Base-by-base conservation (phyloP, 2,329 filamentous ascomycete genomes). In the Elsinoe arachidis region DNA sequence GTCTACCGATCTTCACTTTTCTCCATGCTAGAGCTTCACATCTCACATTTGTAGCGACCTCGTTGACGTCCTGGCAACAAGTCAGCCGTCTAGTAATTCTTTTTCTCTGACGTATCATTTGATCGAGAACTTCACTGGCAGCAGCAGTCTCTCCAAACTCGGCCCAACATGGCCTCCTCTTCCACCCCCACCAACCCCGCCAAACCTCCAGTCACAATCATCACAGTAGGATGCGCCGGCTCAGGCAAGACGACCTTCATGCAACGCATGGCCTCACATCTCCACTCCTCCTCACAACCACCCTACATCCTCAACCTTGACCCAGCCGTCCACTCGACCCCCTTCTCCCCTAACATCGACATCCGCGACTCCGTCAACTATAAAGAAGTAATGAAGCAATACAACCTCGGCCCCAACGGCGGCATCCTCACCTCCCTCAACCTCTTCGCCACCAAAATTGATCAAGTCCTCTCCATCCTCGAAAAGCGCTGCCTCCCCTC, bases 191-290 rank as follows among this genome's bases (percentile, higher is more conserved):
- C 46, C 46, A 35, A 34, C 46, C 33, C 46, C 46, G 21, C 46
- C 26, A 51, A 51, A 35, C 26, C 46, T 35, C 46, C 46, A 15
- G 46, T 51, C 46, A 34, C 46, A 1, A 51, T 51, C 19, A 26
- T 38, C 34, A 35, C 33, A 19, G 34, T 99, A 51, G 93, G 93
- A 78, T 97, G 97, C 92, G 93, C 93, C 67, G 92, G 93, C 66
- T 95, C 90, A 14, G 93, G 93, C 67, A 99, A 99, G 78, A 99
- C 93, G n/a, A 99, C 95, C 0, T 99, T 99, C 70, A 97, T 99
- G 92, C 92, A 97, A 71, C 85, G 93, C 67, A 93, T 99, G 67
- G 96, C 96, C 72, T 87, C 92, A 0, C 82, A 99, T 70, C 84
- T 99, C 2, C 92, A 97, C 69, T 81, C 81, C 4, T 60, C 63